Percentiles rank a stretch among this genome's conserved stretches.
Conservation (phyloP, 2,329 filamentous ascomycete species). For the Coniosporium uncinatum region DNA sequence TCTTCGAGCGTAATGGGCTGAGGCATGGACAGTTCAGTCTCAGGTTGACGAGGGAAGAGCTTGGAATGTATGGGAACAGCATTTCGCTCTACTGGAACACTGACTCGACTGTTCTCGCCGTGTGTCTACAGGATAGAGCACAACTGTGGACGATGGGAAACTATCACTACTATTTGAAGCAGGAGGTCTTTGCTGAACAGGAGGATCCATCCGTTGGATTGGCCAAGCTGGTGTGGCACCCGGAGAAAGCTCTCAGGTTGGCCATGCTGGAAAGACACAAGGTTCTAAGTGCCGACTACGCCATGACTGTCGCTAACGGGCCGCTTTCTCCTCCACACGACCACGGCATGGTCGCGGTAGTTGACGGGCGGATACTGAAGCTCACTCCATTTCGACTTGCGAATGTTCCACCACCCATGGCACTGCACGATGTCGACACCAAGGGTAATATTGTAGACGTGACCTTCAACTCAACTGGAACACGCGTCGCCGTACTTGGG, state of each 20-base stretch:
- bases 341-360: slow-evolving; percentile 72
- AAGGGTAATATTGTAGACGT: neutral
- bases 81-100: slow-evolving; percentile 81
- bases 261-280: slow-evolving; percentile 33
- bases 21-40: slow-evolving; percentile 94
- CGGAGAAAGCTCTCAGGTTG: slow-evolving; percentile 73
- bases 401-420: slow-evolving; percentile 92
- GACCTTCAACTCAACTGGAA: neutral
- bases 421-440: slow-evolving; percentile 62
- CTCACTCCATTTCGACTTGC: slow-evolving; percentile 79
- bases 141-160: slow-evolving; percentile 98
- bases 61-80: slow-evolving; percentile 45
- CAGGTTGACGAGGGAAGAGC: slow-evolving; percentile 55
- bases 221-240: slow-evolving; percentile 59
- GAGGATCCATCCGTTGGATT: slow-evolving; percentile 7
- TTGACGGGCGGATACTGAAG: slow-evolving; percentile 78
- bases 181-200: slow-evolving; percentile 54
- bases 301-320: slow-evolving; percentile 63
- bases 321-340: slow-evolving; percentile 68
- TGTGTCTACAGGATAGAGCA: slow-evolving; percentile 67
- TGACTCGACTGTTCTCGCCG: slow-evolving; percentile 86
- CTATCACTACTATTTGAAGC: slow-evolving; percentile 98
- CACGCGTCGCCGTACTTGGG: neutral
- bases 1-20: slow-evolving; percentile 96
- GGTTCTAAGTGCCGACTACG: slow-evolving; percentile 51